These are phyloP conservation scores for Starmerella apicola DNA, from an alignment of 805 yeast species.

Conservation along the genomic window DNA sequence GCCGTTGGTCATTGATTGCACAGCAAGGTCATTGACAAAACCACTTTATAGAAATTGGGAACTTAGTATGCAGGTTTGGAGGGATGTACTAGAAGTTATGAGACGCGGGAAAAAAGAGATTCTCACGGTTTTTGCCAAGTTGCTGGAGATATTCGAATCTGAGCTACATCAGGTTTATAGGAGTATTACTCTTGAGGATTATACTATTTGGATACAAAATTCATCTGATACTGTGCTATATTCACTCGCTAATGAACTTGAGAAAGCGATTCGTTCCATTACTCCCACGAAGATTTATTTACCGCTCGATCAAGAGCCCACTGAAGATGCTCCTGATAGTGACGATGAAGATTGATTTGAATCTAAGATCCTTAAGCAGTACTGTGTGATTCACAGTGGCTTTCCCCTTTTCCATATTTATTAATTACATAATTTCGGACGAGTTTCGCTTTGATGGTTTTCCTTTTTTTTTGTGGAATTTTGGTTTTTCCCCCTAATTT, in stretches of 20 bases:
- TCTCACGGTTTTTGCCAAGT: constrained; percentile 44
- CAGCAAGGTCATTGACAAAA: constrained; percentile 61
- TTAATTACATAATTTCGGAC: no score
- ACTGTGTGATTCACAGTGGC: no score
- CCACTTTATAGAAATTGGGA: constrained; percentile 69
- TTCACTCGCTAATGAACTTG: constrained; percentile 17
- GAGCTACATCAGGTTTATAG: constrained; percentile 20
- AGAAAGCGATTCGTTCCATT: constrained; percentile 6
- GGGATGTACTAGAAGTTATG: constrained; percentile 54
- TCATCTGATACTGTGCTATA: constrained; percentile 17
- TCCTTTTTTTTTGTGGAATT: no score
- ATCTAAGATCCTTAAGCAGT: no score
- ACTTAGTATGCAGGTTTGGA: constrained; percentile 53
- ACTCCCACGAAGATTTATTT: constrained; percentile 4
- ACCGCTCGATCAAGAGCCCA: constrained; percentile 2
- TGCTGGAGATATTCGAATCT: constrained; percentile 56
- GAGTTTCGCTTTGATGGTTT: no score
- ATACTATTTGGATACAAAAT: constrained; percentile 21
- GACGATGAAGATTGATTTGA: constrained; percentile 15
- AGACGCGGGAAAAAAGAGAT: constrained; percentile 59
- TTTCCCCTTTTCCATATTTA: no score
- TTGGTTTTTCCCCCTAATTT: no score
- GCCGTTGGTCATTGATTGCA: constrained; percentile 46
- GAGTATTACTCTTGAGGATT: constrained; percentile 20
- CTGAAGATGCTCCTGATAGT: constrained; percentile 7